Evolutionary conservation across 139 green algal genomes (phyloP), one percentile per base, ranked within the genome.

Genomic region (Picochlorum costavermella): DNA sequence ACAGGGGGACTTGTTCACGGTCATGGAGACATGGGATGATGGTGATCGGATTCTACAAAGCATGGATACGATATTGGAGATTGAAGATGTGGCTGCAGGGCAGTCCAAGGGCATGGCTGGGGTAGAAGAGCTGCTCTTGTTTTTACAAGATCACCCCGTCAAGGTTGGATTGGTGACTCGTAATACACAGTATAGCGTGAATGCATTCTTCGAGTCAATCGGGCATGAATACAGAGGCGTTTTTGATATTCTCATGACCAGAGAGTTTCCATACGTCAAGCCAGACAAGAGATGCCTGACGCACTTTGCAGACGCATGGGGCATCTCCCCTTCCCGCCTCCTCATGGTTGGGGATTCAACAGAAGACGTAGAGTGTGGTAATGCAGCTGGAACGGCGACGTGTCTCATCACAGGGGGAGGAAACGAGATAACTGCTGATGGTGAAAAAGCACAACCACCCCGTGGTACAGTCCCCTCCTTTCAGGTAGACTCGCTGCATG

Each of bases 271-370:
- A 2, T 83, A 72, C 33, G 83, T 90, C 20, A 90, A 90, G 67
- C 84, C 84, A 1, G 84, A 90, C 71, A 77, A 81, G 51, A 58
- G 84, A 17, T 68, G 83, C 30, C 64, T 90, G 60, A 25, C 79
- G 48, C 65, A 88, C 49, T 75, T 88, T 60, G 78, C 58, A 56
- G n/a, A 64, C 4, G 46, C n/a, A 26, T 85, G 79, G 81, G 68
- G 68, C 45, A 25, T 86, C 28, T 36, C 23, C 13, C 81, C 82
- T 12, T 56, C 37, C 5, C 40, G 56, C 20, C 36, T 90, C 67
- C 76, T 90, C 5, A 91, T 91, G 85, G 82, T 92, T 20, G 84
- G 84, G 0, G 84, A 91, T 71, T 80, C 48, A 13, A 63, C 9
- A 2, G 71, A 82, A 49, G 75, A 82, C 13, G 72, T 82, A 58